phyloP scores from a whole-genome alignment of 208 protist species.

The Trypanosoma congolense region DNA sequence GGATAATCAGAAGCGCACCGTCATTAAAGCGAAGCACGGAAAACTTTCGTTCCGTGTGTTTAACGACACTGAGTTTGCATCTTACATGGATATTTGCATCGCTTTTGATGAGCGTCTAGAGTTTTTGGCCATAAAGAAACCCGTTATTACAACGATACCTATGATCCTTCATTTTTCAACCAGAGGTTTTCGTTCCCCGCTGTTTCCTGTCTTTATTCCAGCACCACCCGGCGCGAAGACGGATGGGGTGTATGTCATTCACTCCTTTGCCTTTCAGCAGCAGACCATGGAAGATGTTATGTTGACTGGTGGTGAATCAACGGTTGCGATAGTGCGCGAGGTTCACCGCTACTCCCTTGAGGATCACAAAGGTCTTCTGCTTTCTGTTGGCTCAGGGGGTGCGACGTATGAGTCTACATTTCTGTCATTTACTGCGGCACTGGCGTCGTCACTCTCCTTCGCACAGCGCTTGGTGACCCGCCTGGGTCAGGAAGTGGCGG shows the following conservation, averaged over 20 bases:
- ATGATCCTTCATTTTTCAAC: conserved; percentile 58
- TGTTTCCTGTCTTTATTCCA: conserved; percentile 57
- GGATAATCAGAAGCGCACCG: neutral
- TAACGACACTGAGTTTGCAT: conserved; percentile 59
- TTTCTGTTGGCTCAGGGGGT: conserved; percentile 63
- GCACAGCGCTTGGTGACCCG: conserved; percentile 73
- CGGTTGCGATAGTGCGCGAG: conserved; percentile 66
- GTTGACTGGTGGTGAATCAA: conserved; percentile 4
- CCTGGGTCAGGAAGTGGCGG: conserved; percentile 52
- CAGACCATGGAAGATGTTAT: conserved; percentile 50
- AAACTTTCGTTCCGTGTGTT: conserved; percentile 73
- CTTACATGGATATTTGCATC: conserved; percentile 71
- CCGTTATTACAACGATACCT: conserved; percentile 48
- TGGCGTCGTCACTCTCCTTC: conserved; percentile 78
- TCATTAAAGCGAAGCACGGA: conserved; percentile 54
- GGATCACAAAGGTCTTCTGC: conserved; percentile 71
- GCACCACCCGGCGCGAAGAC: conserved; percentile 48
- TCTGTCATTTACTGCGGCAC: conserved; percentile 59
- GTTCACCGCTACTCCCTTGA: conserved; percentile 84
- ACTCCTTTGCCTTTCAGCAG: conserved; percentile 43
- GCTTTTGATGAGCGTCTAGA: conserved; percentile 62
- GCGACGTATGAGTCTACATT: conserved; percentile 70
- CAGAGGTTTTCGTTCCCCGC: conserved; percentile 62
- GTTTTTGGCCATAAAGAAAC: conserved; percentile 49
- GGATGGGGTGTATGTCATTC: conserved; percentile 59